Percentiles rank a stretch among this genome's conserved stretches.
Evolutionary conservation across 139 green algal genomes (phyloP).

Genomic region (Picochlorum sp.): DNA sequence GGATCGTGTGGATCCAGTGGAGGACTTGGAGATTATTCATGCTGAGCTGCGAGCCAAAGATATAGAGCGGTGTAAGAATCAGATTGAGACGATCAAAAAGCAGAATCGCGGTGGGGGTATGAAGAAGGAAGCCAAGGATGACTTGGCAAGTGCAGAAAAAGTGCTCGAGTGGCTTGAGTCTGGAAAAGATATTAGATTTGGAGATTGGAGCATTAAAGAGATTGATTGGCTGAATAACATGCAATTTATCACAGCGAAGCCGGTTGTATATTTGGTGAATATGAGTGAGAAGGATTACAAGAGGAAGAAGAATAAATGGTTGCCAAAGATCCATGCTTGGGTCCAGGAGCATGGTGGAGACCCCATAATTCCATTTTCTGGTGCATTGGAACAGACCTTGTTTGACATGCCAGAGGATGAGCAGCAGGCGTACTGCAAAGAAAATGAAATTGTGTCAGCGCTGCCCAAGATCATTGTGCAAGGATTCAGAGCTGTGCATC

Average conservation of each 20-base stretch:
- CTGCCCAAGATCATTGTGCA: conserved; percentile 95
- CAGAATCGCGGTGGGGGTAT: conserved; percentile 22
- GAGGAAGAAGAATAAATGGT: conserved; percentile 98
- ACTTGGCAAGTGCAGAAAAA: conserved; percentile 52
- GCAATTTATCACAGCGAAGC: conserved; percentile 84
- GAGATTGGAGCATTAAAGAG: conserved; percentile 71
- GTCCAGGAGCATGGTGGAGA: conserved; percentile 73
- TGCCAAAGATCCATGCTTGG: conserved; percentile 92
- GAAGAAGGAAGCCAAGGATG: conserved; percentile 83
- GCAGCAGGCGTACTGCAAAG: conserved; percentile 62
- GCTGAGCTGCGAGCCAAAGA: conserved; percentile 78
- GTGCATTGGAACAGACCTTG: conserved; percentile 75
- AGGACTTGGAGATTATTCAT: conserved; percentile 96
- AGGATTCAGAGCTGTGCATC: conserved; percentile 79
- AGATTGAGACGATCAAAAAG: conserved; percentile 45
- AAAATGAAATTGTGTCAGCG: conserved; percentile 36
- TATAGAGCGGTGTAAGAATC: conserved; percentile 39
- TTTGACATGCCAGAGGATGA: conserved; percentile 83
- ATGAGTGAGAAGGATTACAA: conserved; percentile 83
- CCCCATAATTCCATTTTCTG: conserved; percentile 91
- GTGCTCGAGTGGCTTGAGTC: conserved; percentile 52
- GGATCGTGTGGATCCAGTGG: conserved; percentile 92
- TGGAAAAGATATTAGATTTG: conserved; percentile 75
- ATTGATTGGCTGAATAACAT: conserved; percentile 77
- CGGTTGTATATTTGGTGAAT: conserved; percentile 94